Evolutionary conservation across 192 early-diverging fungal genomes (phyloP).

Genomic region (Paraglomus brasilianum): DNA sequence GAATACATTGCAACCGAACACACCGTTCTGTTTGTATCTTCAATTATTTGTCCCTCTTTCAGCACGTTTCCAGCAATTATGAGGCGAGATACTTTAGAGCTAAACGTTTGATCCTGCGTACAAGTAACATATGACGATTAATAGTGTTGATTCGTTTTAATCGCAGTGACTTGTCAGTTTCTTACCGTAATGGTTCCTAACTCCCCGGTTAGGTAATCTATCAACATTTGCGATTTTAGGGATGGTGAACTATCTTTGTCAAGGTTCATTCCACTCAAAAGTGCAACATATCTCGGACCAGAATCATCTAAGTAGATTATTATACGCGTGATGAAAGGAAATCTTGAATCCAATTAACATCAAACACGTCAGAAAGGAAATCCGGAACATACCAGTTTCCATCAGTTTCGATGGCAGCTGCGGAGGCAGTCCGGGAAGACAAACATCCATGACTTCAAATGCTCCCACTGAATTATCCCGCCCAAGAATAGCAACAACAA

Average conservation of each 20-base stretch:
- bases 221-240: slow-evolving; percentile 68
- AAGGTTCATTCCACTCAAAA: slow-evolving; percentile 80
- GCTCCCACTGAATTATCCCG: slow-evolving; percentile 69
- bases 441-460: slow-evolving; percentile 85
- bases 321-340: background rate
- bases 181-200: slow-evolving; percentile 55
- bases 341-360: slow-evolving; percentile 26
- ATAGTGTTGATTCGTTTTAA: background rate
- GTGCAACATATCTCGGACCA: slow-evolving; percentile 67
- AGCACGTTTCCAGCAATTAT: slow-evolving; percentile 77
- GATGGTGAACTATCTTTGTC: slow-evolving; percentile 47
- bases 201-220: slow-evolving; percentile 79
- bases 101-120: slow-evolving; percentile 52
- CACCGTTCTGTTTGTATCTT: slow-evolving; percentile 45
- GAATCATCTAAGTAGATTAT: background rate
- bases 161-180: background rate
- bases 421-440: slow-evolving; percentile 64
- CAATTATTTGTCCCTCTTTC: slow-evolving; percentile 46
- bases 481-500: slow-evolving; percentile 79
- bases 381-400: slow-evolving; percentile 37
- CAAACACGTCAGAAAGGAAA: background rate
- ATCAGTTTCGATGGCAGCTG: slow-evolving; percentile 44
- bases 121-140: background rate
- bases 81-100: slow-evolving; percentile 64
- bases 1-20: background rate